Conservation (phyloP, 805 yeast genomes). For the Cyberlindnera maclurae region DNA sequence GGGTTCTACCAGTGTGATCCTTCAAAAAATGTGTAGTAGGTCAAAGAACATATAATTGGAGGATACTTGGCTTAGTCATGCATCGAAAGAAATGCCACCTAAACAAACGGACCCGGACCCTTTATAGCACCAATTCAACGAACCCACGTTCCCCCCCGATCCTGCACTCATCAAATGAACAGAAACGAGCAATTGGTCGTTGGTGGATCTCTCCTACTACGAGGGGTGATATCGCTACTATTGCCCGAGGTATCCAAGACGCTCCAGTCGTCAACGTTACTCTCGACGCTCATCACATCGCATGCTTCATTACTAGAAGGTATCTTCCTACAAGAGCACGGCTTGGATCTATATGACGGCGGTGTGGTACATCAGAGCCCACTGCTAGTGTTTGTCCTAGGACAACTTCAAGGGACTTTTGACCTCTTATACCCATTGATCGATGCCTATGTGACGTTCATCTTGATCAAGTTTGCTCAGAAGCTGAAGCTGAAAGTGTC, state of each 20-base stretch:
- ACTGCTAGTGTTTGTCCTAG: slow-evolving; percentile 47
- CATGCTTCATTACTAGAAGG: slow-evolving; percentile 62
- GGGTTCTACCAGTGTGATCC: too few species aligned
- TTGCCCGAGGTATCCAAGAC: slow-evolving; percentile 14
- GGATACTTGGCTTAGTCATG: too few species aligned
- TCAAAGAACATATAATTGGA: too few species aligned
- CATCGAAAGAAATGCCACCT: too few species aligned
- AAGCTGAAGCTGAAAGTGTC: slow-evolving; percentile 13
- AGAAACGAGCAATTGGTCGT: slow-evolving; percentile 9
- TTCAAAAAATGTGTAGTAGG: too few species aligned
- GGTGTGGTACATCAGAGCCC: slow-evolving; percentile 88
- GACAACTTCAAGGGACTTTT: slow-evolving; percentile 20
- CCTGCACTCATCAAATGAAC: slow-evolving; percentile 3
- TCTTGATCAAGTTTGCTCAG: slow-evolving; percentile 45
- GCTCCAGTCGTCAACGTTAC: slow-evolving; percentile 38
- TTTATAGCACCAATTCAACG: too few species aligned
- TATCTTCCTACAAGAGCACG: slow-evolving; percentile 48
- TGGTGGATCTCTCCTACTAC: slow-evolving; percentile 10
- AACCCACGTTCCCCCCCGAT: too few species aligned
- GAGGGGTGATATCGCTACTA: slow-evolving; percentile 11
- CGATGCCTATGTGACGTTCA: slow-evolving; percentile 53
- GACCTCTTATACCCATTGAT: slow-evolving; percentile 43
- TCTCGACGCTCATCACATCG: slow-evolving; percentile 71
- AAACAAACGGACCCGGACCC: too few species aligned
- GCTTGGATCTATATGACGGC: slow-evolving; percentile 68